Base-by-base conservation (phyloP, 75 land plant genomes). In the Ceratopteris richardii region DNA sequence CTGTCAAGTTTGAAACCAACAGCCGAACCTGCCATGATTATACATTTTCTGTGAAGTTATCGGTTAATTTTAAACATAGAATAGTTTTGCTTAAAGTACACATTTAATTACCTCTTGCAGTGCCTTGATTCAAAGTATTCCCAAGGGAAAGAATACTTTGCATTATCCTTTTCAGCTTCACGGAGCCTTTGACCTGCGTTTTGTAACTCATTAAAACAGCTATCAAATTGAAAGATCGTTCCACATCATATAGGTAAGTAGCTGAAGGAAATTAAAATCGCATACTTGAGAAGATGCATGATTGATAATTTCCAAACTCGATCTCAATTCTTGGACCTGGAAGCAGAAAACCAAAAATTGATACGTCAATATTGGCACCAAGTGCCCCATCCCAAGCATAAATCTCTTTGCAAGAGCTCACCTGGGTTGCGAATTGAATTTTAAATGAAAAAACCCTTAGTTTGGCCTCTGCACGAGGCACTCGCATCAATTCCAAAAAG, bases 101-200 rank as follows among this genome's bases (percentile, higher is more conserved):
- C 4, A 46, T 18, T 56, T 1, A 19, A 37, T 28, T 61, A 95
- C 99, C 99, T 67, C 99, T 71, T 52, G 97, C 89, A 62, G 99
- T 95, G 64, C 99, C 99, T 47, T 92, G 97, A 72, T 95, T 95
- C 47, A 95, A 70, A 17, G 97, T 97, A 79, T 95, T 95, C 69
- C 99, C 99, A 46, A 95, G 66, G 2, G 93, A 87, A 27, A 95
- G 86, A 64, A 95, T 90, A 12, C 97, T 95, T 73, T 95, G 92
- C 99, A 95, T 95, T 51, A 95, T 82, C 62, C 86, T 82, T 12
- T 80, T 65, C 61, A 95, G 58, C 53, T 95, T 95, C 3, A 59
- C 43, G 29, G 99, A 95, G 40, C 69, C 84, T 56, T 74, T 87
- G 6, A 95, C 83, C 99, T 95, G 68, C 23, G 51, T 17, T 17